Evolutionary conservation across 176 grass and related monocot species (phyloP).

Genomic region (Zea luxurians): DNA sequence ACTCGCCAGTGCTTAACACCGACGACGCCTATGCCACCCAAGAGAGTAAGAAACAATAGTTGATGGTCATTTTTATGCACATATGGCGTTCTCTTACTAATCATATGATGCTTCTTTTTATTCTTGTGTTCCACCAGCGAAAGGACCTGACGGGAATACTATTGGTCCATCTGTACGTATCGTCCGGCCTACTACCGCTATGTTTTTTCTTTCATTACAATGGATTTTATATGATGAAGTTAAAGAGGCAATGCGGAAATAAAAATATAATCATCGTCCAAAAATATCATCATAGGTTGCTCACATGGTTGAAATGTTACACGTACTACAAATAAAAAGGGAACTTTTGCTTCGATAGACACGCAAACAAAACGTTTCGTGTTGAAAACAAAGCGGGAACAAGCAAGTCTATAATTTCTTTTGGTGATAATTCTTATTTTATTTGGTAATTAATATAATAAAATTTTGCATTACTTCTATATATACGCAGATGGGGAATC

Average conservation of each 20-base stretch:
- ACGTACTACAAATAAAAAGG: no score
- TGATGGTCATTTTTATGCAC: no score
- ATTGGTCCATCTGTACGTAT: constrained; percentile 18
- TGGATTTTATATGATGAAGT: background rate
- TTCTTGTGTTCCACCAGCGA: background rate
- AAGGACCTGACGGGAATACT: background rate
- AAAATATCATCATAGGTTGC: background rate
- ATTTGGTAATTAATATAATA: background rate
- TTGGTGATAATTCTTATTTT: no score
- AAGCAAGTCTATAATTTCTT: background rate
- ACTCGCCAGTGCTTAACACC: background rate
- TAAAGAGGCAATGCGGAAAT: background rate
- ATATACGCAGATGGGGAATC: background rate
- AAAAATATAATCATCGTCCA: background rate
- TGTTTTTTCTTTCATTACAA: background rate
- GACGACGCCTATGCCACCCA: background rate
- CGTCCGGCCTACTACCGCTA: background rate
- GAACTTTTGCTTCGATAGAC: no score
- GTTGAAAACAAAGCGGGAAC: background rate
- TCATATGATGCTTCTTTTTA: background rate
- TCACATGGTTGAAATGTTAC: background rate
- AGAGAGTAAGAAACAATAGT: background rate
- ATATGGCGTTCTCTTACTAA: background rate
- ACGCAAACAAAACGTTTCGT: background rate
- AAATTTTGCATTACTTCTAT: no score